Base-by-base conservation (phyloP, 441 rosid species). In the Mallotus repandus region DNA sequence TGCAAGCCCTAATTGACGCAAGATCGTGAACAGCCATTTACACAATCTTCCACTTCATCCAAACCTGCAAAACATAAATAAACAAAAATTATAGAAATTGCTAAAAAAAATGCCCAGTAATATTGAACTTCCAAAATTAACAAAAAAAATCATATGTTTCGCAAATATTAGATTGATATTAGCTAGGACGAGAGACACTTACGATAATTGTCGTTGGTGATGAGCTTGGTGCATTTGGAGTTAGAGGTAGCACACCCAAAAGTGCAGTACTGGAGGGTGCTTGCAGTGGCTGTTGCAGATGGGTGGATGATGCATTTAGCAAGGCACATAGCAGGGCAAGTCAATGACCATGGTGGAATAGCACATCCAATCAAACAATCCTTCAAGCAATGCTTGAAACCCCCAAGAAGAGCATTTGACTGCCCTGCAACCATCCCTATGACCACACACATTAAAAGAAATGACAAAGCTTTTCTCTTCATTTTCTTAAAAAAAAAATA, bases 191-290 rank as follows among this genome's bases (percentile, higher is more conserved):
- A 25, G 29, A 25, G 29, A 25, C 2, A 49, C 4, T 49, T 49
- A 49, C 53, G 53, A 10, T 49, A 7, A 18, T 68, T 15, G 0
- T 68, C 49, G 53, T 18, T n/a, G 10, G 53, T 2, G 53, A 49
- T 49, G 53, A 49, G 53, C 12, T 13, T 13, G 53, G 11, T 7
- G 53, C 53, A 68, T 49, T 32, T 13, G 53, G 29, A 25, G 29
- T 25, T 25, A 25, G 53, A 49, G 35, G 71, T 68, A 18, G 71
- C 71, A 35, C 71, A 68, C 8, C 71, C 71, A 53, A 6, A 1
- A 5, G 49, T 68, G 29, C 71, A 68, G 9, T 32, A 68, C 43
- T 29, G 5, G 0, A n/a, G 61, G 29, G 16, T 6, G n/a, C 9
- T 16, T 29, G 6, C 1, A 14, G 43, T 18, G 21, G 15, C 48